Conservation (phyloP, 2,329 filamentous ascomycete genomes). For the Diplodia seriata region DNA sequence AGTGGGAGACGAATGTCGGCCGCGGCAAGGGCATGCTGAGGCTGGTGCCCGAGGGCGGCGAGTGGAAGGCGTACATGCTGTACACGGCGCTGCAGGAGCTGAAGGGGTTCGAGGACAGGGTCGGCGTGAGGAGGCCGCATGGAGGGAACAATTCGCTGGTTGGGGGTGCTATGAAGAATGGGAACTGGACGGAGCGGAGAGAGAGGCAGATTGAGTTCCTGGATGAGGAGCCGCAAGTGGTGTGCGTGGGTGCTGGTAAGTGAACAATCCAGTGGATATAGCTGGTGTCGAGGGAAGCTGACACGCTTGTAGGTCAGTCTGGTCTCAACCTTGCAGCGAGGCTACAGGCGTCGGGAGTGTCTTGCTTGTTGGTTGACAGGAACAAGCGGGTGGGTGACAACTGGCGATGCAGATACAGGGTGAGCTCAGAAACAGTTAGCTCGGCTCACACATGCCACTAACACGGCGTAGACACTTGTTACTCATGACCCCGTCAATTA, state of each 20-base stretch:
- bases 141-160: slow-evolving; percentile 71
- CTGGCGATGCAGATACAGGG: slow-evolving; percentile 57
- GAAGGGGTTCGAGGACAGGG: slow-evolving; percentile 60
- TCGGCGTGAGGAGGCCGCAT: slow-evolving; percentile 56
- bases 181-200: slow-evolving; percentile 55
- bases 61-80: slow-evolving; percentile 70
- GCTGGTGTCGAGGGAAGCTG: not conserved
- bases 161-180: slow-evolving; percentile 54
- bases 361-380: slow-evolving; percentile 54
- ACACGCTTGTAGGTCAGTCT: slow-evolving; percentile 42
- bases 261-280: not conserved
- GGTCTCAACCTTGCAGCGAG: slow-evolving; percentile 48
- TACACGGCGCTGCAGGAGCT: slow-evolving; percentile 66
- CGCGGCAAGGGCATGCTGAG: slow-evolving; percentile 63
- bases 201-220: slow-evolving; percentile 41
- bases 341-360: slow-evolving; percentile 50
- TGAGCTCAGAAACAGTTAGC: not conserved
- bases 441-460: not conserved
- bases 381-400: slow-evolving; percentile 57
- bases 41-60: slow-evolving; percentile 53
- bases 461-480: slow-evolving; percentile 56
- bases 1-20: slow-evolving; percentile 61
- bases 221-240: slow-evolving; percentile 61
- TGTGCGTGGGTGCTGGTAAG: slow-evolving; percentile 61
- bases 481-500: slow-evolving; percentile 71